These are phyloP conservation scores for Pichia kluyveri DNA, from an alignment of 805 yeast genomes.

Conservation along the genomic window DNA sequence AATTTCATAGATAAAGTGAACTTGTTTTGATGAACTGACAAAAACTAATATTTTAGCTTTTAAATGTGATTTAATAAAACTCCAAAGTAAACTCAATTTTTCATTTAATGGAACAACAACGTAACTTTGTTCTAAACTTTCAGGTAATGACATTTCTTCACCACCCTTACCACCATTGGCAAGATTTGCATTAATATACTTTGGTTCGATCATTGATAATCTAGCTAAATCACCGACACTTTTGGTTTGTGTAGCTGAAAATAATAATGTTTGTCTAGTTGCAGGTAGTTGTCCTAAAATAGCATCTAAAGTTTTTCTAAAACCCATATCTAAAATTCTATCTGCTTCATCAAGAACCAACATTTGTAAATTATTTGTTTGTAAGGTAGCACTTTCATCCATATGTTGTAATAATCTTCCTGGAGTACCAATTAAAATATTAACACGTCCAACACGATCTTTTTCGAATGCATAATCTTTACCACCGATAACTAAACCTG, in stretches of 20 bases:
- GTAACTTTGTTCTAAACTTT: conserved; percentile 75
- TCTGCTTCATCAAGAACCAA: conserved; percentile 89
- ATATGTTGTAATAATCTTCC: conserved; percentile 85
- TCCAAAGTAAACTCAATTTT: conserved; percentile 78
- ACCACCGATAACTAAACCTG: conserved; percentile 91
- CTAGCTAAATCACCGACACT: conserved; percentile 77
- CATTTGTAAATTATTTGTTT: conserved; percentile 63
- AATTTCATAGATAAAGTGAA: conserved; percentile 80
- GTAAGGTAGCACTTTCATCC: conserved; percentile 81
- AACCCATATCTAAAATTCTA: conserved; percentile 89
- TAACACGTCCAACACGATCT: conserved; percentile 70
- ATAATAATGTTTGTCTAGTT: conserved; percentile 72
- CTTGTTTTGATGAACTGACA: conserved; percentile 82
- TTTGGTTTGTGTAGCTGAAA: conserved; percentile 86
- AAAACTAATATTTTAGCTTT: conserved; percentile 76
- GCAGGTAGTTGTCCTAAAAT: conserved; percentile 72
- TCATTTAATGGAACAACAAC: conserved; percentile 64
- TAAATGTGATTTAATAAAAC: conserved; percentile 76
- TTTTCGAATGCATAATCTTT: conserved; percentile 76
- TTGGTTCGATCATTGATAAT: conserved; percentile 58
- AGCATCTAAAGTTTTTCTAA: conserved; percentile 72
- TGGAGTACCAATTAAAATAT: conserved; percentile 84
- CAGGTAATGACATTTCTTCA: conserved; percentile 51
- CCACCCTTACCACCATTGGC: conserved; percentile 10
- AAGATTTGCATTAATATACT: conserved; percentile 39